Conservation (phyloP, 768 basidiomycete genomes). For the Leccinum boreale region DNA sequence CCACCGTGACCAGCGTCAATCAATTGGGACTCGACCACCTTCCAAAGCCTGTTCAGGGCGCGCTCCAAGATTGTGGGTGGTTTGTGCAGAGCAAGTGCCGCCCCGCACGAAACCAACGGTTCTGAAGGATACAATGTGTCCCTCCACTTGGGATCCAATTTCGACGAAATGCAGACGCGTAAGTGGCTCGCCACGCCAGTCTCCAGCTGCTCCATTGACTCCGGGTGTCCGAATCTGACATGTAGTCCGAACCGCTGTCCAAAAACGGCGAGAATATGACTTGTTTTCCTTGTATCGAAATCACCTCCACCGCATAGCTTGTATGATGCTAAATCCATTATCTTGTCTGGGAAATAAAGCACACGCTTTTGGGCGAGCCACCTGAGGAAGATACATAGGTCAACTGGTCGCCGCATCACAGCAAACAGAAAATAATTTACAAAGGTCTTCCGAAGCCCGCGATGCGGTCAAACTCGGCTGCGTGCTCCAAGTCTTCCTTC, state of each 20-base stretch:
- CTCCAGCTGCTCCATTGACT: background rate
- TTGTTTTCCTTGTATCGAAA: background rate
- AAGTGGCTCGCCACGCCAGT: constrained; percentile 6
- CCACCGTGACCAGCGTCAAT: background rate
- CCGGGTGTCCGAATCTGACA: background rate
- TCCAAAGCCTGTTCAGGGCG: background rate
- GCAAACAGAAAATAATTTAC: background rate
- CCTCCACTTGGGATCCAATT: constrained; percentile 3
- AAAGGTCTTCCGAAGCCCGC: background rate
- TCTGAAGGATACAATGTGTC: constrained; percentile 10
- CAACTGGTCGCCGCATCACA: background rate
- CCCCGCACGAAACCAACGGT: constrained; percentile 5
- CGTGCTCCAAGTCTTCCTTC: background rate
- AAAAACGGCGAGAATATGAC: background rate
- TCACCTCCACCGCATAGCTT: background rate
- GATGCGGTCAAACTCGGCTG: constrained; percentile 1
- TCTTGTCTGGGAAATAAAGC: background rate
- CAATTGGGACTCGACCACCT: background rate
- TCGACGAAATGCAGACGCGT: constrained; percentile 3
- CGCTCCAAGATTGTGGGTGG: background rate
- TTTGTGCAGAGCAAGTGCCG: background rate
- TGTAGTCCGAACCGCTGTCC: background rate
- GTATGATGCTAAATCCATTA: background rate
- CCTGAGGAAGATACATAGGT: background rate
- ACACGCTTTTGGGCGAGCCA: background rate